Base-by-base conservation (phyloP, 2,329 filamentous ascomycete species). In the Juglanconis juglandina region DNA sequence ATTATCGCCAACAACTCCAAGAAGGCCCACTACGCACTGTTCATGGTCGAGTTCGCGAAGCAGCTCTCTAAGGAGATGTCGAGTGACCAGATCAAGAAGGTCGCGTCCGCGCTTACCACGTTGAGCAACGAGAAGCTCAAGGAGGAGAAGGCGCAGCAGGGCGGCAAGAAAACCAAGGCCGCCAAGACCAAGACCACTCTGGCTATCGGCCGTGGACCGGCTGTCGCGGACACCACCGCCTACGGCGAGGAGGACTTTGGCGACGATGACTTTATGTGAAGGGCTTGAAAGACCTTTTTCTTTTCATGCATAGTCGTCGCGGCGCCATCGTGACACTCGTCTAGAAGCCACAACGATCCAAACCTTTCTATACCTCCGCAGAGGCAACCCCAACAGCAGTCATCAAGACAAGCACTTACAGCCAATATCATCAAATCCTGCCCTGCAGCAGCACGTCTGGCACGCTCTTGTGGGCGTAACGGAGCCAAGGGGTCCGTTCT, bases 41-140 rank as follows among this genome's bases (percentile, higher is more conserved):
- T 97, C 82, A 81, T 96, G 59, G 90, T 94, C 74, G 95, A 98
- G 70, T 95, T 99, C 71, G 77, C 85, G 65, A 96, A 96, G 81
- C 87, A 91, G 71, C 84, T 98, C 49, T 86, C 88, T 68, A 93
- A 92, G 77, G 93, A 96, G 34, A 77, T 99, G 66, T 87, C 90
- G 13, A 96, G 91, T 72, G 89, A 95, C 60, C 92, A 98, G 79
- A 93, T 98, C 77, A 97, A 98, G 85, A 98, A 98, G 83, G 86
- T 96, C 66, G 86, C 92, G 11, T 96, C 90, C 75, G 84, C 85
- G 5, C 77, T 99, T 70, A 96, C 93, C n/a, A 89, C 92, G 5
- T 83, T 96, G 59, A 85, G 91, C 73, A 99, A 99, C 74, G 95
- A 98, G 85, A 97, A 96, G 84, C 89, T 98, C 89, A 96, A 92